Conservation (phyloP, 1,284 basidiomycete species). For the Puccinia horiana region DNA sequence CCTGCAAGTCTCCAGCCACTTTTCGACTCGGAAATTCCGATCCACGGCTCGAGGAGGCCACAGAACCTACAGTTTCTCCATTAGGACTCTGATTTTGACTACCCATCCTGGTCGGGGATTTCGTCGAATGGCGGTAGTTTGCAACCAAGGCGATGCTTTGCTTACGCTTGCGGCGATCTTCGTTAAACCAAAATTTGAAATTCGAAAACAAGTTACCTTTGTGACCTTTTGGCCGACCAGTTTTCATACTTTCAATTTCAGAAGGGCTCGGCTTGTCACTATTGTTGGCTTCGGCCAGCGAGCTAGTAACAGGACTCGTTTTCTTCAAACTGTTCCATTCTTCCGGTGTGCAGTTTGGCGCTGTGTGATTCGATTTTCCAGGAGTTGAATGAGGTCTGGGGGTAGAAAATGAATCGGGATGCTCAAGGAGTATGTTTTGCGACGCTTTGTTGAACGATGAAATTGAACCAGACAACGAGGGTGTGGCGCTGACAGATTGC, state of each 20-base stretch:
- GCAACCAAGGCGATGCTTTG: constrained; percentile 52
- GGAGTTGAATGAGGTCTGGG: constrained; percentile 9
- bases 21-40: constrained; percentile 62
- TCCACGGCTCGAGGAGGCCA: constrained; percentile 69
- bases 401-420: constrained; percentile 19
- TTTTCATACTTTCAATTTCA: constrained; percentile 5
- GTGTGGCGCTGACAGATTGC: neutral
- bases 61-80: constrained; percentile 67
- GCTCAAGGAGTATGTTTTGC: neutral
- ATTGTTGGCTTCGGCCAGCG: neutral
- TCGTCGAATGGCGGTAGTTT: constrained; percentile 39
- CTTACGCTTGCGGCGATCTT: constrained; percentile 60
- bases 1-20: constrained; percentile 23
- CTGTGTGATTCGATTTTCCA: neutral
- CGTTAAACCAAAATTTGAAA: constrained; percentile 62
- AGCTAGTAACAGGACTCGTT: constrained; percentile 9
- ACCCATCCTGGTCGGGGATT: neutral
- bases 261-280: neutral
- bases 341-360: constrained; percentile 7
- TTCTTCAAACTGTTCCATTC: constrained; percentile 7
- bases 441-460: constrained; percentile 13
- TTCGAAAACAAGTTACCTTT: constrained; percentile 60
- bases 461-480: constrained; percentile 11
- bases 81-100: constrained; percentile 2
- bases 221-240: constrained; percentile 51